phyloP scores from a whole-genome alignment of 78 protist genomes.

The Dictyostelium discoideum region DNA sequence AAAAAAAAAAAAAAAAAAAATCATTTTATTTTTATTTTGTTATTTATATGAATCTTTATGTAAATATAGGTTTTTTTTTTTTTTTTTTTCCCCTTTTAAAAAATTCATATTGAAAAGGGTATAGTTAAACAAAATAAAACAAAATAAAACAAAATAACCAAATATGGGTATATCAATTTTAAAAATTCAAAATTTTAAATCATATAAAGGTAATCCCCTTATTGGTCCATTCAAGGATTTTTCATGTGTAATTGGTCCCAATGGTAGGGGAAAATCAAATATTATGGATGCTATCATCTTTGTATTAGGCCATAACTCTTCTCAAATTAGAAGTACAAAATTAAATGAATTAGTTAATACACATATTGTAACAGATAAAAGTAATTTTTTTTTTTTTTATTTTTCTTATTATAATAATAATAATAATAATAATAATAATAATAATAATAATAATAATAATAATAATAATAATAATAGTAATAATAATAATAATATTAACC shows the following conservation, averaged over 20 bases:
- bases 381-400: neutral
- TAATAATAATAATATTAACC: too few species aligned
- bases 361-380: neutral
- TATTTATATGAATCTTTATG: neutral
- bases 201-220: conserved; percentile 91
- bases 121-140: neutral
- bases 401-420: too few species aligned
- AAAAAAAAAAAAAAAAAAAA: neutral
- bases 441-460: neutral
- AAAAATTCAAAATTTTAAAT: conserved; percentile 97
- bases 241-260: conserved; percentile 98
- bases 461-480: too few species aligned
- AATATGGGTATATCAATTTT: conserved; percentile 75
- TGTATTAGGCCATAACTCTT: conserved; percentile 93
- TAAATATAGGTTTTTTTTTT: neutral
- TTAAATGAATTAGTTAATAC: conserved; percentile 49
- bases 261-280: conserved; percentile 98
- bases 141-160: neutral
- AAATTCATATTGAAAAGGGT: neutral
- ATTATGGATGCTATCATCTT: conserved; percentile 97
- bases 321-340: conserved; percentile 88
- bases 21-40: neutral
- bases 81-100: neutral
- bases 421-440: too few species aligned
- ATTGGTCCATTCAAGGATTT: conserved; percentile 97